Evolutionary conservation across 2,329 filamentous ascomycete genomes (phyloP).

Genomic region (Fusarium tuaranense): DNA sequence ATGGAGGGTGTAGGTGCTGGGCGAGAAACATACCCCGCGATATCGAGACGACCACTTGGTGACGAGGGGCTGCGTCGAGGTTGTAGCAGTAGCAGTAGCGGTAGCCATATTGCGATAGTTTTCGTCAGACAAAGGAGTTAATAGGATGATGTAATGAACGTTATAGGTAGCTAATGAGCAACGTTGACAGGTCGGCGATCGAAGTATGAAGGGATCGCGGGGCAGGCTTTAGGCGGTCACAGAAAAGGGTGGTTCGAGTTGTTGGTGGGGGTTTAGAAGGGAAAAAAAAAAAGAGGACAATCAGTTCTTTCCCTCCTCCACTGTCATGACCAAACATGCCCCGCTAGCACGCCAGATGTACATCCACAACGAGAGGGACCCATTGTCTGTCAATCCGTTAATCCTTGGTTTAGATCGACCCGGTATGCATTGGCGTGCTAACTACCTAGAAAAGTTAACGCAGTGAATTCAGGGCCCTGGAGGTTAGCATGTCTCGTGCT

Average conservation of each 20-base stretch:
- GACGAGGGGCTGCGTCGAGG: conserved; percentile 55
- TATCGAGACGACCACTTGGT: conserved; percentile 72
- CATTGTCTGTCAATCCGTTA: not conserved
- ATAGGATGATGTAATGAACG: not conserved
- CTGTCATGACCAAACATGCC: conserved; percentile 22
- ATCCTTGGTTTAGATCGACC: not conserved
- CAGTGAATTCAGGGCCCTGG: not conserved
- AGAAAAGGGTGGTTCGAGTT: conserved; percentile 23
- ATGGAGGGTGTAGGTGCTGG: not conserved
- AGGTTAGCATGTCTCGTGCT: not conserved
- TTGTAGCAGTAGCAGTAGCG: conserved; percentile 33
- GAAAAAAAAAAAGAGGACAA: not conserved
- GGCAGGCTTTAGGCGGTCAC: conserved; percentile 29
- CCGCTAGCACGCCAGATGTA: not conserved
- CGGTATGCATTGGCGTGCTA: not conserved
- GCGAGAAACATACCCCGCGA: conserved; percentile 63
- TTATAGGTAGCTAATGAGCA: not conserved
- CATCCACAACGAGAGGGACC: not conserved
- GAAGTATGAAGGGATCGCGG: conserved; percentile 32
- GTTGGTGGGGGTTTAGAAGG: conserved; percentile 20
- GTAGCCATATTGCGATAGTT: conserved; percentile 34
- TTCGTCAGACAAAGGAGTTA: not conserved
- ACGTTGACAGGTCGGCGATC: not conserved
- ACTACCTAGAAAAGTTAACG: not conserved
- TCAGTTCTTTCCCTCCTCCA: conserved; percentile 7